Percentiles rank a stretch among this genome's conserved stretches.
Conservation (phyloP, 2,329 filamentous ascomycete species). For the Septoria linicola region DNA sequence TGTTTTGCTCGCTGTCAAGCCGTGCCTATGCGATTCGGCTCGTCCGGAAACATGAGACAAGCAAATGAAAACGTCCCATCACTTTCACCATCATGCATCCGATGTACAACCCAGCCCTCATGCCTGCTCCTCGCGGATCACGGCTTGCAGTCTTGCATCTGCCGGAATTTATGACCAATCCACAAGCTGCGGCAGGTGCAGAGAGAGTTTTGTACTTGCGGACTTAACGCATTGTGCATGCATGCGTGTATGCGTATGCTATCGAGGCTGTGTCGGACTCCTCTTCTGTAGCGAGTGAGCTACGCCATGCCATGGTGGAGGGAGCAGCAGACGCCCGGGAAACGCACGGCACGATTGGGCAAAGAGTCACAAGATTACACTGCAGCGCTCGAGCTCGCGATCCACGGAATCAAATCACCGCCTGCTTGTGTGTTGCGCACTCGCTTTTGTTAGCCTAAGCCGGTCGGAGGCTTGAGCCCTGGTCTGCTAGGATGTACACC, state of each 20-base stretch:
- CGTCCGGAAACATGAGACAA: not conserved
- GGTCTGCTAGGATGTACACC: not conserved
- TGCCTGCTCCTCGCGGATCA: not conserved
- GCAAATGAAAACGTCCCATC: not conserved
- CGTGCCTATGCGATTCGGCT: too few species aligned
- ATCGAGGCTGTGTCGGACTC: conserved; percentile 5
- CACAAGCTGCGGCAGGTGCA: too few species aligned
- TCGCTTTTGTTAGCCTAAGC: not conserved
- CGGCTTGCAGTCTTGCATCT: not conserved
- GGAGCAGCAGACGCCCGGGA: too few species aligned
- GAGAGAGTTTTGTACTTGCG: too few species aligned
- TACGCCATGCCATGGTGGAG: too few species aligned
- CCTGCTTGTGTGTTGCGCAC: not conserved
- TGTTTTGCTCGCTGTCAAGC: too few species aligned
- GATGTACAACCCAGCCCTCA: not conserved
- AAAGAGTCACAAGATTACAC: not conserved
- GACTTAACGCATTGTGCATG: not conserved
- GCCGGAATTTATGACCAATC: not conserved
- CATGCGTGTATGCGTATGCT: not conserved
- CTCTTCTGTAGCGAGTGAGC: too few species aligned
- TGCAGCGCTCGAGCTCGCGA: not conserved
- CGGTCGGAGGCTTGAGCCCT: not conserved
- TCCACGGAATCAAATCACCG: not conserved
- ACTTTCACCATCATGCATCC: not conserved
- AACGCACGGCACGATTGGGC: too few species aligned